phyloP scores from a whole-genome alignment of 2,329 filamentous ascomycete genomes.

The Penicillium sp. region DNA sequence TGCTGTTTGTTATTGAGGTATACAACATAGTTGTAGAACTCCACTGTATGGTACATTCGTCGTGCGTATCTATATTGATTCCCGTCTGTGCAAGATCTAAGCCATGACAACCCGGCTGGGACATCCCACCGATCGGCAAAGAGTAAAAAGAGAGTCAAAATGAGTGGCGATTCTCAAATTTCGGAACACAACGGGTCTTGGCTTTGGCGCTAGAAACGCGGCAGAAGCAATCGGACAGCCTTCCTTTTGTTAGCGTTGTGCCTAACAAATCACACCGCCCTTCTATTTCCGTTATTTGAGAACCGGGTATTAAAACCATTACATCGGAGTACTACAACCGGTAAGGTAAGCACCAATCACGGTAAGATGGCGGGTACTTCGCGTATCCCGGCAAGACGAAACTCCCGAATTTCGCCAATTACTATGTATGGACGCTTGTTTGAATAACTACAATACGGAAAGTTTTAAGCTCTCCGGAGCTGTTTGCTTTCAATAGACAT shows the following conservation, averaged over 20 bases:
- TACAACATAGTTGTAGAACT: not conserved
- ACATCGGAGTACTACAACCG: not conserved
- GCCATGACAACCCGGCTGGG: not conserved
- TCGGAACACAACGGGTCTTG: constrained; percentile 26
- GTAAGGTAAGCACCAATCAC: no score
- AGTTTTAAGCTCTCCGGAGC: no score
- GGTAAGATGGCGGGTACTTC: not conserved
- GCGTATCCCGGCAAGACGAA: not conserved
- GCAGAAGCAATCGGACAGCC: constrained; percentile 28
- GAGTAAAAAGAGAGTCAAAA: not conserved
- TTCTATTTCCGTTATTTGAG: not conserved
- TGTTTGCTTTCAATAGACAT: no score
- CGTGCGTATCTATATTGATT: not conserved
- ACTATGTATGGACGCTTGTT: no score
- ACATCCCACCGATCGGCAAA: not conserved
- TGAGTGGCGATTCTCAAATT: constrained; percentile 8
- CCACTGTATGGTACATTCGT: not conserved
- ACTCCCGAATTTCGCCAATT: not conserved
- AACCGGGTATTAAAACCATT: not conserved
- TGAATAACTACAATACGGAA: no score
- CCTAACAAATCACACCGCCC: not conserved
- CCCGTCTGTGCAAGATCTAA: not conserved
- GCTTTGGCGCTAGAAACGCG: constrained; percentile 35
- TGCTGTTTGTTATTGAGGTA: no score
- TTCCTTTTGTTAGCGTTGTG: not conserved